A percentile compares a stretch with the other conserved stretches of the same genome.
phyloP scores from a whole-genome alignment of 1,284 basidiomycete species.

The Moesziomyces parantarcticus region DNA sequence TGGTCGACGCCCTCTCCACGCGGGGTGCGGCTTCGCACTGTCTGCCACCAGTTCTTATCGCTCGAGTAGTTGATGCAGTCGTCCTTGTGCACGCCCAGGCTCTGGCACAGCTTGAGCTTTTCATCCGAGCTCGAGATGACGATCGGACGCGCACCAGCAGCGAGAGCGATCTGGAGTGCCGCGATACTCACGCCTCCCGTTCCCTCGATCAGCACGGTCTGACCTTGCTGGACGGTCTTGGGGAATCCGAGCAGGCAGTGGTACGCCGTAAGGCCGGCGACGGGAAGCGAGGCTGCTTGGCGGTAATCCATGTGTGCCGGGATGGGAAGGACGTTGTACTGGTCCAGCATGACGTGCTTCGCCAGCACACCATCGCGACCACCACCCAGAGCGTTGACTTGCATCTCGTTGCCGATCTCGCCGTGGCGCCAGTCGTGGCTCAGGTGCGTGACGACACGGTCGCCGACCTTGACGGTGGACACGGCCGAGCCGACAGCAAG shows the following conservation, averaged over 20 bases:
- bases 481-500: conserved; percentile 21
- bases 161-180: conserved; percentile 36
- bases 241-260: conserved; percentile 39
- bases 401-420: conserved; percentile 43
- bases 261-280: conserved; percentile 37
- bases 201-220: conserved; percentile 36
- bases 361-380: conserved; percentile 30
- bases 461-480: conserved; percentile 17
- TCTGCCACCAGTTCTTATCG: conserved; percentile 23
- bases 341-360: conserved; percentile 25
- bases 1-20: conserved; percentile 30
- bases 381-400: conserved; percentile 27
- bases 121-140: conserved; percentile 39
- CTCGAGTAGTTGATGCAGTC: conserved; percentile 47
- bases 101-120: conserved; percentile 27
- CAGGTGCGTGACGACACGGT: conserved; percentile 39
- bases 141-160: conserved; percentile 38
- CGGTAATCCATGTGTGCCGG: conserved; percentile 30
- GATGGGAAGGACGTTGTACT: conserved; percentile 37
- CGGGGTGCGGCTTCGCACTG: conserved; percentile 20
- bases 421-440: conserved; percentile 31
- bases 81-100: conserved; percentile 14
- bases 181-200: conserved; percentile 45
- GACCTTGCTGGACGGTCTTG: conserved; percentile 34
- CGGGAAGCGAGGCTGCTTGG: conserved; percentile 29